Percentiles rank a stretch among this genome's conserved stretches.
phyloP scores from a whole-genome alignment of 1,284 basidiomycete genomes.

The Phellinidium pouzarii region DNA sequence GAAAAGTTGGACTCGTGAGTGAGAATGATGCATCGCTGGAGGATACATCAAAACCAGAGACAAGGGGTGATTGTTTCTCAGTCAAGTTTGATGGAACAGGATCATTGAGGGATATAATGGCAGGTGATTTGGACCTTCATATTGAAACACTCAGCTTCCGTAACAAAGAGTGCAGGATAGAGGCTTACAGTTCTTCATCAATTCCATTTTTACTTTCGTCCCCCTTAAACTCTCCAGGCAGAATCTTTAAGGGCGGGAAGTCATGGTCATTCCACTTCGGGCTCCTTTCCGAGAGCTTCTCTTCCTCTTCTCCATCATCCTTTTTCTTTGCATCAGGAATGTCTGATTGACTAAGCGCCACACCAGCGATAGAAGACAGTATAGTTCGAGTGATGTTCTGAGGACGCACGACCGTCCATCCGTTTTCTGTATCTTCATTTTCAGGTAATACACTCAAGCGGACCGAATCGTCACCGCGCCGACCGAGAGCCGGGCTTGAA shows the following conservation, averaged over 20 bases:
- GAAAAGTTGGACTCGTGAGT: not conserved
- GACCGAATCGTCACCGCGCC: constrained; percentile 2
- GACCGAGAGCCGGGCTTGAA: not conserved
- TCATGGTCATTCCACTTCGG: constrained; percentile 33
- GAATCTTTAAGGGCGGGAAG: constrained; percentile 31
- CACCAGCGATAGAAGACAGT: constrained; percentile 1
- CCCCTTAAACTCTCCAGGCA: not conserved
- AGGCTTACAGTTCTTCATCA: constrained; percentile 1
- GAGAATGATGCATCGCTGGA: not conserved
- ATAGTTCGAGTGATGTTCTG: constrained; percentile 9
- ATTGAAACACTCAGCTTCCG: not conserved
- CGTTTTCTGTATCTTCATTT: constrained; percentile 5
- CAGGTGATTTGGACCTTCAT: not conserved
- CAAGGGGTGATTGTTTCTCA: not conserved
- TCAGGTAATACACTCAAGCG: not conserved
- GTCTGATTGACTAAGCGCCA: not conserved
- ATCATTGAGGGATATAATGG: constrained; percentile 2
- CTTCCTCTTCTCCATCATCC: not conserved
- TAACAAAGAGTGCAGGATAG: not conserved
- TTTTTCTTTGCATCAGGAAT: not conserved
- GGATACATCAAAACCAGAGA: not conserved
- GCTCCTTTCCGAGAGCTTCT: constrained; percentile 1
- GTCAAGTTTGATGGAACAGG: not conserved
- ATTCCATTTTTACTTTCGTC: not conserved
- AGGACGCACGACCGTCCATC: constrained; percentile 15